A percentile compares a stretch with the other conserved stretches of the same genome.
Evolutionary conservation across 1,139 yeast genomes (phyloP).

Genomic region (Yamadazyma atmosphaerica): DNA sequence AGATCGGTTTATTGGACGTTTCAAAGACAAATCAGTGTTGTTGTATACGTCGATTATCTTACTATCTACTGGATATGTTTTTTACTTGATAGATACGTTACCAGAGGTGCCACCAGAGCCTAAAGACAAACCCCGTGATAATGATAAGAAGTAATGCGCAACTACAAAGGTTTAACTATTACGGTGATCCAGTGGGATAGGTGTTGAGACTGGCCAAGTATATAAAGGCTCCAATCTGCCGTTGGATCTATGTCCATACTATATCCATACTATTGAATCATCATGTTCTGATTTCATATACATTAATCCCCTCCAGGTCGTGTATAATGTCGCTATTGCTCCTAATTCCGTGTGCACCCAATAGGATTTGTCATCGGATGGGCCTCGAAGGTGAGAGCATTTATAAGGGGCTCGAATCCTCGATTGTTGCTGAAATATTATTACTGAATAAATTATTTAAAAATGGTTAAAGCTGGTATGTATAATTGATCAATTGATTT

Average conservation of each 20-base stretch:
- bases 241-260: background rate
- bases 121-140: slow-evolving; percentile 1
- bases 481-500: slow-evolving; percentile 12
- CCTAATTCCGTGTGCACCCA: too few relatives aligned
- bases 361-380: background rate
- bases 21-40: slow-evolving; percentile 38
- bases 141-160: background rate
- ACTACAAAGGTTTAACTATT: background rate
- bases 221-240: too few relatives aligned
- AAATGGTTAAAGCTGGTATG: slow-evolving; percentile 40
- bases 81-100: slow-evolving; percentile 32
- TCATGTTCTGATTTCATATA: too few relatives aligned
- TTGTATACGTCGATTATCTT: slow-evolving; percentile 34
- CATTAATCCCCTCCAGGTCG: too few relatives aligned
- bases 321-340: too few relatives aligned
- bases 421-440: slow-evolving; percentile 1
- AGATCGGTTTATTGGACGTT: slow-evolving; percentile 27
- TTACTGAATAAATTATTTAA: slow-evolving; percentile 9
- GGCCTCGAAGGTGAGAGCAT: background rate
- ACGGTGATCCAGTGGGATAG: too few relatives aligned
- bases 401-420: background rate
- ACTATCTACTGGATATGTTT: slow-evolving; percentile 34
- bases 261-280: background rate
- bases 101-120: slow-evolving; percentile 22
- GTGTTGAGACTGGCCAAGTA: too few relatives aligned